phyloP scores from a whole-genome alignment of 2,329 filamentous ascomycete species.

The Pestalotiopsis sp. region DNA sequence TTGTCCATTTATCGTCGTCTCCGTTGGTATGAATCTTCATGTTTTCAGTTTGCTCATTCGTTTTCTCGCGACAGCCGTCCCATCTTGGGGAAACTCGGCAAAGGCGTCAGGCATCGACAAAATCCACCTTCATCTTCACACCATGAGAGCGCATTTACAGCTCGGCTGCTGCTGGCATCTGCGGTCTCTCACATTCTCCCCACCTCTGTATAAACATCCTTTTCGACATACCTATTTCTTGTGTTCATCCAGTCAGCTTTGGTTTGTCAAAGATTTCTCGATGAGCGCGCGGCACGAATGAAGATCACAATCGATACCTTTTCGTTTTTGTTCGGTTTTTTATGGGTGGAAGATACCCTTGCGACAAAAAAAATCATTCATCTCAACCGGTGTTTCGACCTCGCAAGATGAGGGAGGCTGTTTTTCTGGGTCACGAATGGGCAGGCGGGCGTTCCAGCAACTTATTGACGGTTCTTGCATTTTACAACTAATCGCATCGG shows the following conservation, averaged over 20 bases:
- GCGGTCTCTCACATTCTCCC: constrained; percentile 6
- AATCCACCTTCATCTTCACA: constrained; percentile 32
- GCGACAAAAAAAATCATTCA: constrained; percentile 16
- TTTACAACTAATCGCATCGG: constrained; percentile 51
- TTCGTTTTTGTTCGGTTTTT: constrained; percentile 36
- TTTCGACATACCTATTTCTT: constrained; percentile 44
- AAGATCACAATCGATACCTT: constrained; percentile 48
- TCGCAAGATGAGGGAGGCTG: constrained; percentile 40
- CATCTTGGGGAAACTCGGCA: constrained; percentile 54
- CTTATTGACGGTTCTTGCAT: constrained; percentile 45
- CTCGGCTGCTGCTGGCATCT: constrained; percentile 32
- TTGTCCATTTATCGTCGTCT: constrained; percentile 36
- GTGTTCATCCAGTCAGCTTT: constrained; percentile 32
- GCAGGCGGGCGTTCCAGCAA: constrained; percentile 36
- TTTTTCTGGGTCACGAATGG: constrained; percentile 43
- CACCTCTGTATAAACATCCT: constrained; percentile 51
- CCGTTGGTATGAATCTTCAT: constrained; percentile 30
- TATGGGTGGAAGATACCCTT: constrained; percentile 26
- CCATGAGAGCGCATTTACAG: constrained; percentile 22
- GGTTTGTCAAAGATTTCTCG: constrained; percentile 25
- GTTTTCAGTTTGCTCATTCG: constrained; percentile 36
- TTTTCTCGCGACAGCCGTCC: constrained; percentile 39
- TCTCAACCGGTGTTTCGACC: constrained; percentile 34
- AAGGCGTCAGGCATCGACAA: constrained; percentile 47
- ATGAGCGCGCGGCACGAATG: constrained; percentile 41